phyloP scores from a whole-genome alignment of 2,329 filamentous ascomycete genomes.

The Calycina herbarum region DNA sequence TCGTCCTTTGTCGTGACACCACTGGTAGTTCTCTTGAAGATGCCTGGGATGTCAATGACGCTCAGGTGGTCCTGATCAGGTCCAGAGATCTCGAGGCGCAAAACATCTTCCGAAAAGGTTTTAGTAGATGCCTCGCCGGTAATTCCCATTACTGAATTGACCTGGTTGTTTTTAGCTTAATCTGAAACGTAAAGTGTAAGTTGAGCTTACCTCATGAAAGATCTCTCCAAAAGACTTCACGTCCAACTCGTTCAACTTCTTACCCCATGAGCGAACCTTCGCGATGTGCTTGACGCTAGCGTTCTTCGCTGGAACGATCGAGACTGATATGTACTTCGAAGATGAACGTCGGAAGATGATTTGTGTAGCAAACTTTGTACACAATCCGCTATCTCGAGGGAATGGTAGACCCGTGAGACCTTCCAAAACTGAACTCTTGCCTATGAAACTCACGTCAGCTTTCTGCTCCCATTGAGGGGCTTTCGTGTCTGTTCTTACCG shows the following conservation, averaged over 20 bases:
- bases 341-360: slow-evolving; percentile 39
- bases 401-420: slow-evolving; percentile 36
- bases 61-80: slow-evolving; percentile 52
- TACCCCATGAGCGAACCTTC: not conserved
- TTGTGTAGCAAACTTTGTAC: slow-evolving; percentile 46
- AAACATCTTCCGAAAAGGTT: slow-evolving; percentile 22
- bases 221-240: not conserved
- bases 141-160: not conserved
- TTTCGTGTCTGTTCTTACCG: not conserved
- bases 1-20: slow-evolving; percentile 16
- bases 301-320: slow-evolving; percentile 15
- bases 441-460: slow-evolving; percentile 14
- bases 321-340: slow-evolving; percentile 13
- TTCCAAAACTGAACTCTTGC: slow-evolving; percentile 38
- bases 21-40: slow-evolving; percentile 44
- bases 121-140: not conserved
- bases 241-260: not conserved
- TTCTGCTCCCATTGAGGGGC: not conserved
- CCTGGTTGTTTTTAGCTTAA: not conserved
- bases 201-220: not conserved
- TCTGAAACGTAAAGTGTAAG: not conserved
- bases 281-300: not conserved
- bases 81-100: slow-evolving; percentile 26
- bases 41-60: slow-evolving; percentile 58
- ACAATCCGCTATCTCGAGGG: slow-evolving; percentile 41